Base-by-base conservation (phyloP, 2,329 filamentous ascomycete species). In the Neonectria sp. region DNA sequence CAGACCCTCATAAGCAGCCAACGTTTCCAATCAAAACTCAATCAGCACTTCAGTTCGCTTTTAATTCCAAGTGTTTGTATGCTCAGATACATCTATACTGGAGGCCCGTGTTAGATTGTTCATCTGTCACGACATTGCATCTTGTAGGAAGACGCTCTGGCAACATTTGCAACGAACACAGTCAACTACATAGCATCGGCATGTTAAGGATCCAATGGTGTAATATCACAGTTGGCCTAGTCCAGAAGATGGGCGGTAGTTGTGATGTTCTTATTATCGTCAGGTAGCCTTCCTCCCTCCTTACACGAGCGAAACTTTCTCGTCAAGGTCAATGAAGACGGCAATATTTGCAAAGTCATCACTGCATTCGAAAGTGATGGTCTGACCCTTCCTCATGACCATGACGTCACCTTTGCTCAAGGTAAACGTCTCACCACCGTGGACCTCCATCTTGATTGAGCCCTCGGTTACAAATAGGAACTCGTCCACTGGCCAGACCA, bases 281-380 rank as follows among this genome's bases (percentile, higher is more conserved):
- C 11, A 40, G 35, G 45, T 48, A 27, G 24, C n/a, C 45, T 21
- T 48, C 45, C 24, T 27, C 45, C n/a, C 24, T 27, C 45, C n/a
- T 48, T 17, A 53, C 17, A 53, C 6, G 29, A 53, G 49, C 27
- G 49, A 31, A 46, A 56, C 37, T 29, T 63, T 33, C 25, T 56
- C 31, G 21, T 40, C 29, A 2, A 43, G 6, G n/a, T 51, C n/a
- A n/a, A 60, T 60, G 15, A 52, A 60, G n/a, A 52, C 35, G 25
- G 57, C 57, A 11, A 60, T 45, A 52, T 60, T 60, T 35, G 31
- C 45, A 52, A 60, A 60, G 46, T 60, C 57, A n/a, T 29, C 29
- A 21, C 46, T 60, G 46, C 45, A 60, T 8, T 52, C 57, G 33
- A 60, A 60, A 8, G 31, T 52, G 21, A 52, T 52, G 15, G n/a